Evolutionary conservation across 176 grass and related monocot genomes (phyloP).

Genomic region (Microstegium vimineum): DNA sequence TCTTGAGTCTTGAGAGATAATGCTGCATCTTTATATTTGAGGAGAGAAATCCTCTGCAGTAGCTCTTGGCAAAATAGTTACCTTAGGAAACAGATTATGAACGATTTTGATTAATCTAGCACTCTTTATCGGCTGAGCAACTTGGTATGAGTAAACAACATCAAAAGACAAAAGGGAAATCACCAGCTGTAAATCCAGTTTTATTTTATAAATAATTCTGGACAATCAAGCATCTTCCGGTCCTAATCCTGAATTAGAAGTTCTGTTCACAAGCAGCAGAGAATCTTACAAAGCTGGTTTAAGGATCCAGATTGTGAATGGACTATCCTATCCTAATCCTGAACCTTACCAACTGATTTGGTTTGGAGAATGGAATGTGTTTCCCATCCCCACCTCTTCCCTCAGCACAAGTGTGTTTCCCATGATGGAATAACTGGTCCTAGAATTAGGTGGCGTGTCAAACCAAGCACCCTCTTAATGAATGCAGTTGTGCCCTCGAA

Average conservation of each 20-base stretch:
- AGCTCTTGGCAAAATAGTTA: not conserved
- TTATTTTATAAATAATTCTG: not conserved
- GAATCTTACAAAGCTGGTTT: not conserved
- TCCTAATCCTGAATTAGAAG: not conserved
- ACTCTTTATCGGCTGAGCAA: not conserved
- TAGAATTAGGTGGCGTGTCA: not conserved
- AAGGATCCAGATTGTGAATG: not conserved
- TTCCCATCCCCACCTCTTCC: not conserved
- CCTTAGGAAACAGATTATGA: not conserved
- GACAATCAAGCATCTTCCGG: not conserved
- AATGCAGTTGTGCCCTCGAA: not conserved
- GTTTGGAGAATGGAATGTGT: not conserved
- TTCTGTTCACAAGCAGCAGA: not conserved
- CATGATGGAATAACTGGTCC: not conserved
- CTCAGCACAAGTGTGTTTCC: not conserved
- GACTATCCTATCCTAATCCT: not conserved
- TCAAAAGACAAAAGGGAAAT: not conserved
- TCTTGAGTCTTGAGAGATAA: not conserved
- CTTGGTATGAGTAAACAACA: slow-evolving; percentile 8
- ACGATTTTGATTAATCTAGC: not conserved
- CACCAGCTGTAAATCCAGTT: not conserved
- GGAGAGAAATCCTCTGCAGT: slow-evolving; percentile 1
- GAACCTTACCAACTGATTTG: not conserved
- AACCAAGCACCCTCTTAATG: not conserved
- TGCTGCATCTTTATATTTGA: slow-evolving; percentile 10